These are phyloP conservation scores for Choiromyces venosus DNA, from an alignment of 495 filamentous ascomycete species.

Conservation along the genomic window DNA sequence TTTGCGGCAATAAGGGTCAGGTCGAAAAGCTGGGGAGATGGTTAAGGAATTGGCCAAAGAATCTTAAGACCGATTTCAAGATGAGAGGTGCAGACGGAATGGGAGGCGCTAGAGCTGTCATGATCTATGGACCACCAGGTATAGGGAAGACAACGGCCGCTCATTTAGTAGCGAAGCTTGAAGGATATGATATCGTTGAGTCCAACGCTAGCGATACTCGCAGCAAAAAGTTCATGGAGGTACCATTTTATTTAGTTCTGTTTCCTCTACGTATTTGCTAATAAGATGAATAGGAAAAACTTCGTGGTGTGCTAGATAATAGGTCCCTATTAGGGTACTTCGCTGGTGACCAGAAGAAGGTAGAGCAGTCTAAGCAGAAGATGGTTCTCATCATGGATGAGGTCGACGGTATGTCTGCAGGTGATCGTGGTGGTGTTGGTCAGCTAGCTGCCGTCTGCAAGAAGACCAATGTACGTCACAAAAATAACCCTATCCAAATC, in stretches of 20 bases:
- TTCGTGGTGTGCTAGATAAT: constrained; percentile 85
- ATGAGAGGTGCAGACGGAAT: constrained; percentile 73
- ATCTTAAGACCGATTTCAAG: constrained; percentile 67
- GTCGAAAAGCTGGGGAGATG: constrained; percentile 87
- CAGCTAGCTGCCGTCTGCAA: constrained; percentile 89
- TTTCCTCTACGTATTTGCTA: not conserved
- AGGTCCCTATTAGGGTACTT: constrained; percentile 90
- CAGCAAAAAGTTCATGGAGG: constrained; percentile 93
- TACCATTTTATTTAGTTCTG: constrained; percentile 1
- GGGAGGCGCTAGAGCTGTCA: constrained; percentile 72
- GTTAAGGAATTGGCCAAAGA: constrained; percentile 74
- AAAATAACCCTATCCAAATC: not conserved
- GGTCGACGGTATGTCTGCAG: constrained; percentile 97
- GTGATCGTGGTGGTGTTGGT: constrained; percentile 91
- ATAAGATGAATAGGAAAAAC: constrained; percentile 49
- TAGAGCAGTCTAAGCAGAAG: constrained; percentile 78
- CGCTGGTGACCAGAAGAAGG: constrained; percentile 71
- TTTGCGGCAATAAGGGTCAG: constrained; percentile 87
- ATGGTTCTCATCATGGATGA: constrained; percentile 98
- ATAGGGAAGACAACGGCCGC: constrained; percentile 98
- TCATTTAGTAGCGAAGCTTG: constrained; percentile 85
- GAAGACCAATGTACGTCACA: constrained; percentile 57
- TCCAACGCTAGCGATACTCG: constrained; percentile 95
- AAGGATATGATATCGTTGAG: constrained; percentile 89
- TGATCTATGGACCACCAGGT: constrained; percentile 89